Evolutionary conservation across 768 basidiomycete genomes (phyloP), one percentile per base, ranked within the genome.

Genomic region (Tricholoma sp.): DNA sequence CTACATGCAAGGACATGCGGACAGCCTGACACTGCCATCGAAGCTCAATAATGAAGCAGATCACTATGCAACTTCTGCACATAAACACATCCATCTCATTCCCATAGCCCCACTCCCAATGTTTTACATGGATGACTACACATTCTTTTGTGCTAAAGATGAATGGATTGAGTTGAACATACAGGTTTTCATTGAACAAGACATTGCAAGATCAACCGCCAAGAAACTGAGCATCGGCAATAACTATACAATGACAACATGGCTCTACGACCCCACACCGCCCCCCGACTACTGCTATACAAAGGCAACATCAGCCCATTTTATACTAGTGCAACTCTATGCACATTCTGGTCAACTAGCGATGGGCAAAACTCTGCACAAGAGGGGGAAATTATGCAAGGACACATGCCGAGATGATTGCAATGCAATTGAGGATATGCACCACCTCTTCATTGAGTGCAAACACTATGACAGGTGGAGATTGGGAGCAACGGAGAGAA

Each of bases 291-390:
- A 58, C 51, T 52, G 59, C 0, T 66, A 68, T 45, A 37, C 56
- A 3, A 52, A 42, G 4, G 60, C 66, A 1, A 50, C 42, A 9
- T 66, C 62, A 1, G 62, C 68, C 0, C 61, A 64, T 15, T 65
- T 63, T 1, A 61, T 61, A 2, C 31, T 62, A 3, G 56, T 65
- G 1, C 68, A 66, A 36, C 48, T 64, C 0, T 68, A 64, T 33
- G 51, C 59, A 2, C 45, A 60, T 10, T 64, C 68, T 6, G 49
- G 58, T 0, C 68, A 69, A 49, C 57, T 65, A 0, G 50, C 62
- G 8, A 65, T 65, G 1, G 61, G 58, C 1, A n/a, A 32, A 33
- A 18, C 31, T 18, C 31, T 33, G 31, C 49, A 33, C 49, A 33
- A 32, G 5, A 33, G 49, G 6, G 34, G 34, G 31, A 50, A 50